Evolutionary conservation across 1,284 basidiomycete species (phyloP).

Genomic region (Ustilago xerochloae): DNA sequence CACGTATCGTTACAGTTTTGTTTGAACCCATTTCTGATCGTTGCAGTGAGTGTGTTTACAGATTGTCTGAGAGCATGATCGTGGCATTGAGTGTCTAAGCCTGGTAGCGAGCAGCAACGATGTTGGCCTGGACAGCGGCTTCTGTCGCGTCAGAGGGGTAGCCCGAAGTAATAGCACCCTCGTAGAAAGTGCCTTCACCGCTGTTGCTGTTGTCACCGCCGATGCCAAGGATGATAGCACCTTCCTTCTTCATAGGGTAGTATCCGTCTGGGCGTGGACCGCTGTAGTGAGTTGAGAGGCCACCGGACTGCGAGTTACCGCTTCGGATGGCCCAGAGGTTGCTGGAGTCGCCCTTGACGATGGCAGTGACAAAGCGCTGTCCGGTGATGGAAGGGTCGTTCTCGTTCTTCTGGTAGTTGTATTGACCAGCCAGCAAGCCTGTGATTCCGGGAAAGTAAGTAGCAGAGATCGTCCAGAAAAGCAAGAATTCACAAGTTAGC

Average conservation of each 20-base stretch:
- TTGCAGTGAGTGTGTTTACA: not conserved
- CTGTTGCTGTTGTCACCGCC: conserved; percentile 37
- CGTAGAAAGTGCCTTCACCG: conserved; percentile 32
- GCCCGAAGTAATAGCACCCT: conserved; percentile 26
- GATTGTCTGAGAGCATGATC: not conserved
- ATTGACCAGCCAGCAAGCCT: too few relatives aligned
- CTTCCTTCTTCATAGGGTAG: conserved; percentile 39
- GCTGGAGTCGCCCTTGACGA: conserved; percentile 34
- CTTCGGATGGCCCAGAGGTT: conserved; percentile 25
- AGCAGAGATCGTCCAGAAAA: too few relatives aligned
- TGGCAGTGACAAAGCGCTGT: conserved; percentile 17
- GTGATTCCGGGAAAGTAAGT: too few relatives aligned
- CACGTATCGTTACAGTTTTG: too few relatives aligned
- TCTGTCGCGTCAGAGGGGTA: conserved; percentile 24
- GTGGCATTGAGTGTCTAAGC: conserved; percentile 6
- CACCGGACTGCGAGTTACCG: conserved; percentile 21
- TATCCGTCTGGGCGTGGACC: conserved; percentile 22
- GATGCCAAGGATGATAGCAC: conserved; percentile 35
- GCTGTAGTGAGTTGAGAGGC: conserved; percentile 16
- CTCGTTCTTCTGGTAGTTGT: conserved; percentile 18
- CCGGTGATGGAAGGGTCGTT: conserved; percentile 12
- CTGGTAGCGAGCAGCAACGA: conserved; percentile 29
- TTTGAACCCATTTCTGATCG: not conserved
- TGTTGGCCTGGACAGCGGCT: conserved; percentile 27
- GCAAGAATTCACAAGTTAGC: too few relatives aligned